These are phyloP conservation scores for Ormosia emarginata DNA, from an alignment of 306 rosid genomes.

Conservation along the genomic window DNA sequence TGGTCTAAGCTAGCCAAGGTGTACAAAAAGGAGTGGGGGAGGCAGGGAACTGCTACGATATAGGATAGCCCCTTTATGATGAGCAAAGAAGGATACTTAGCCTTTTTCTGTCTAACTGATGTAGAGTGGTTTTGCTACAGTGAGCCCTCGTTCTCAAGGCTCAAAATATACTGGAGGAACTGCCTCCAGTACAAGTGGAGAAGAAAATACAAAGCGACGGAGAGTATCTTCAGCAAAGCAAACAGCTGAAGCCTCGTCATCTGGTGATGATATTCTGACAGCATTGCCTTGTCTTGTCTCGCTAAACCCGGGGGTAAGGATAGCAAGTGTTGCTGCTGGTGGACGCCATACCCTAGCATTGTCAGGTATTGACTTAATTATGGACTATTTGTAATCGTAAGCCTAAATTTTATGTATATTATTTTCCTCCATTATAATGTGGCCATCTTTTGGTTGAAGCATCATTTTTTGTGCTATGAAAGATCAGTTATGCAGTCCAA, in stretches of 20 bases:
- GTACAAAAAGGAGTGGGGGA: conserved; percentile 5
- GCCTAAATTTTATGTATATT: not conserved
- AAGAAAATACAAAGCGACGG: conserved; percentile 80
- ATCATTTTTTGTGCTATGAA: conserved; percentile 11
- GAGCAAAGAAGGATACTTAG: conserved; percentile 14
- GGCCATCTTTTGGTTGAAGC: not conserved
- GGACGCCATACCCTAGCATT: conserved; percentile 89
- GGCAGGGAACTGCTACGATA: not conserved
- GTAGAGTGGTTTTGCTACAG: conserved; percentile 48
- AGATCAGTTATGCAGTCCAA: conserved; percentile 20
- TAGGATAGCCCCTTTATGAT: conserved; percentile 25
- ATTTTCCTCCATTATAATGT: conserved; percentile 1
- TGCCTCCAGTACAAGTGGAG: conserved; percentile 51
- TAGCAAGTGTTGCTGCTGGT: conserved; percentile 84
- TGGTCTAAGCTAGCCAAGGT: conserved; percentile 14
- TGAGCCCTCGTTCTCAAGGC: conserved; percentile 63
- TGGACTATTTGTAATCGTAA: not conserved
- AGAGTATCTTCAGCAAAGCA: conserved; percentile 69
- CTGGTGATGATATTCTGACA: conserved; percentile 71
- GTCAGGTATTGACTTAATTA: conserved; percentile 54
- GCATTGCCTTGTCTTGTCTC: conserved; percentile 87
- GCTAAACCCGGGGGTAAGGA: conserved; percentile 74
- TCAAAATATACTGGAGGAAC: conserved; percentile 52
- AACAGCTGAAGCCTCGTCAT: conserved; percentile 68
- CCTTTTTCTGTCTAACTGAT: conserved; percentile 27